Base-by-base conservation (phyloP, 371 early-diverging fungal species). In the Apophysomyces variabilis region DNA sequence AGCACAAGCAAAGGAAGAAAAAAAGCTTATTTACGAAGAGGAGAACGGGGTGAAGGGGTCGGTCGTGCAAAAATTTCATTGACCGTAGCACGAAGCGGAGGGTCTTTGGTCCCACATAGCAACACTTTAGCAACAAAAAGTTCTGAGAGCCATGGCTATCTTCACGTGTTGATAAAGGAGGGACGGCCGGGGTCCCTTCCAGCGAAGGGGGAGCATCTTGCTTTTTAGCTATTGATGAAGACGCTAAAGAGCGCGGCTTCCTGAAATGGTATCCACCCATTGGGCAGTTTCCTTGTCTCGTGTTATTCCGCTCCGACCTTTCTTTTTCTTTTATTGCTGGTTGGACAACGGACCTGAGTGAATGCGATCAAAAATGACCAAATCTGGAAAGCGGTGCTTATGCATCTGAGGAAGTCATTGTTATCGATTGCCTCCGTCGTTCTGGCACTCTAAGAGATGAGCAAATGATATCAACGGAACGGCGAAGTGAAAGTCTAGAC, bases 21-120 rank as follows among this genome's bases (percentile, higher is more conserved):
- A 50, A 50, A 50, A 50, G 54, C 54, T 50, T 50, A 50, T 50
- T 50, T 50, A 50, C 54, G n/a, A 50, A 50, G 54, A 50, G 54
- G 54, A 50, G 54, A 50, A 50, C 54, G 54, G 54, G 54, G 54
- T 50, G 21, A 50, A 50, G 54, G 54, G 54, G 54, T 16, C 54
- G 54, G 54, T 50, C 54, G 54, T 26, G 54, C 54, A 50, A 50
- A 50, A 50, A 50, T 50, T 50, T 50, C 54, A 21, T 50, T 26
- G 21, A 9, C 21, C 21, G 54, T 50, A 50, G 54, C 21, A 50
- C 54, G 54, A 50, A 50, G 54, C 54, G 54, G 54, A 50, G 54
- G 54, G 54, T 50, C 54, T 50, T 50, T 50, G 32, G 54, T 26
- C 21, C 16, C 21, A 50, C 54, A 50, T 50, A 26, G 54, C 54